A percentile compares a stretch with the other conserved stretches of the same genome.
Evolutionary conservation across 768 basidiomycete genomes (phyloP).

Genomic region (Naganishia vaughanmartiniae): DNA sequence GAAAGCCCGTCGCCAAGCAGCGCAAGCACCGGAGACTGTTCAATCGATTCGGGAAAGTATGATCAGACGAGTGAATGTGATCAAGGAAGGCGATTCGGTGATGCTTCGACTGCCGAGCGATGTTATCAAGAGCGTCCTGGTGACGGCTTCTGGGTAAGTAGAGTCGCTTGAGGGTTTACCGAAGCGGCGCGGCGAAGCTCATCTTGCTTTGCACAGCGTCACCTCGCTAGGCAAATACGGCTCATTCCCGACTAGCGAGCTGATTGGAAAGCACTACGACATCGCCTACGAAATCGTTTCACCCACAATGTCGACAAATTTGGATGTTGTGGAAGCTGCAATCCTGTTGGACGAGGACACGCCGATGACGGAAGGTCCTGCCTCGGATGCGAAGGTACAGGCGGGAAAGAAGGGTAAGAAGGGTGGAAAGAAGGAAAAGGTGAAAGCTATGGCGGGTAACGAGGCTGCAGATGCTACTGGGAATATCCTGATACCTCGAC

Average conservation of each 20-base stretch:
- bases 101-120: slow-evolving; percentile 76
- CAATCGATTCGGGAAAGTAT: slow-evolving; percentile 19
- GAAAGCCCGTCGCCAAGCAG: slow-evolving; percentile 21
- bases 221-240: slow-evolving; percentile 81
- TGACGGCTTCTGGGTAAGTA: slow-evolving; percentile 69
- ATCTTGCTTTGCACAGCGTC: slow-evolving; percentile 55
- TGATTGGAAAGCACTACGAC: slow-evolving; percentile 81
- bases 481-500: slow-evolving; percentile 46
- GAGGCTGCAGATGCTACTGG: slow-evolving; percentile 50
- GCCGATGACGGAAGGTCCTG: slow-evolving; percentile 21
- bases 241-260: slow-evolving; percentile 70
- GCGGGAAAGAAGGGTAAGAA: slow-evolving; percentile 24
- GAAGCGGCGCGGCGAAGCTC: background rate
- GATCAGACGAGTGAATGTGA: slow-evolving; percentile 47
- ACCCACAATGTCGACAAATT: slow-evolving; percentile 4
- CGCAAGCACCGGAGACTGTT: slow-evolving; percentile 7
- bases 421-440: slow-evolving; percentile 34
- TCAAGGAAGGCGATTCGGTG: slow-evolving; percentile 72
- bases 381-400: background rate
- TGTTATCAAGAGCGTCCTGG: slow-evolving; percentile 69
- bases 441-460: slow-evolving; percentile 61
- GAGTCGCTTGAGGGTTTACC: background rate
- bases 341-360: slow-evolving; percentile 21
- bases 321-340: background rate
- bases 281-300: slow-evolving; percentile 76